Percentiles rank a stretch among this genome's conserved stretches.
Evolutionary conservation across 495 filamentous ascomycete genomes (phyloP).

Genomic region (Aspergillus mulundensis): DNA sequence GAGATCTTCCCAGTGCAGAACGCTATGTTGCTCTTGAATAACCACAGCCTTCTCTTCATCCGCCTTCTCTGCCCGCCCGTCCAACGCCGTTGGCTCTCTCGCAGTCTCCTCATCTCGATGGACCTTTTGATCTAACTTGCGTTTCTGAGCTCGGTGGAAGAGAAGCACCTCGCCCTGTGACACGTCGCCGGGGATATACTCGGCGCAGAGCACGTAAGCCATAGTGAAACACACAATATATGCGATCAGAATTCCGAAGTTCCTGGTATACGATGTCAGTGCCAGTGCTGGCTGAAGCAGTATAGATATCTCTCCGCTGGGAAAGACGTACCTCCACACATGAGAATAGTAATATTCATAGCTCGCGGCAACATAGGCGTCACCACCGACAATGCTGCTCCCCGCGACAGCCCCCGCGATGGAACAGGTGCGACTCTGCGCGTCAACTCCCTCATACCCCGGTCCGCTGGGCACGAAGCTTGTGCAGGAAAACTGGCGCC

Average conservation of each 20-base stretch:
- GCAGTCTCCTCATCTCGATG: conserved; percentile 20
- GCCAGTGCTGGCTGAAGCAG: conserved; percentile 58
- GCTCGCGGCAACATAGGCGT: conserved; percentile 47
- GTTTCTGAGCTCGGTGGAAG: conserved; percentile 38
- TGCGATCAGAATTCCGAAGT: conserved; percentile 63
- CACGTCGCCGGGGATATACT: conserved; percentile 43
- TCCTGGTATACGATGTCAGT: conserved; percentile 26
- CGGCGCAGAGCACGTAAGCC: conserved; percentile 41
- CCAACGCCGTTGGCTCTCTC: conserved; percentile 51
- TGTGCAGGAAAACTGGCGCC: conserved; percentile 48
- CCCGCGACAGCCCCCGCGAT: conserved; percentile 52
- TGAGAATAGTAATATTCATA: conserved; percentile 48
- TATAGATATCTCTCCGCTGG: conserved; percentile 54
- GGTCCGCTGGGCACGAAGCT: conserved; percentile 33
- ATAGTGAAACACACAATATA: conserved; percentile 60
- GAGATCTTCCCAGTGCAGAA: conserved; percentile 77
- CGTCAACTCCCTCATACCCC: background rate
- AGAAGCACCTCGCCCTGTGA: conserved; percentile 51
- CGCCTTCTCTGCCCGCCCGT: background rate
- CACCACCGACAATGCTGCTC: conserved; percentile 40
- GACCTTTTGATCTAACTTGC: too few species aligned
- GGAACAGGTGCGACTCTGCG: conserved; percentile 38
- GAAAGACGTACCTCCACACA: conserved; percentile 28
- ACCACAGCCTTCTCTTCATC: background rate
- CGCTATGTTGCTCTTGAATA: conserved; percentile 55